Conservation (phyloP, 106 monocot species). For the Dendrobium nobile region DNA sequence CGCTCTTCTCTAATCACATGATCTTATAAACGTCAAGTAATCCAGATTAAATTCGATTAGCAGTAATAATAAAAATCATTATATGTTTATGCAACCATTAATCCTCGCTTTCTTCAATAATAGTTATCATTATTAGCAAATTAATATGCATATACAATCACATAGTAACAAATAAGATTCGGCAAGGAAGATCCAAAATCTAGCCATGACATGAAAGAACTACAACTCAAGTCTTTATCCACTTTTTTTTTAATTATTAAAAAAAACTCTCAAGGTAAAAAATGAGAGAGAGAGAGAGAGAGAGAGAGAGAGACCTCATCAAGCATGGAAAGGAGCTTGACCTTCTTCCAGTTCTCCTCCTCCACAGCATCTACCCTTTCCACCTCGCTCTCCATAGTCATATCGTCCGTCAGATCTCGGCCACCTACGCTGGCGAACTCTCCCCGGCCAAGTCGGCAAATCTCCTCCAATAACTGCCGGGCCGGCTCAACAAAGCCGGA, state of each 20-base stretch:
- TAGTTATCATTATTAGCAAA: background rate
- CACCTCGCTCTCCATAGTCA: background rate
- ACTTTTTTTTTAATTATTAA: background rate
- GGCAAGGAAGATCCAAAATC: background rate
- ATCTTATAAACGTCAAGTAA: background rate
- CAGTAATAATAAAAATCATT: too few relatives aligned
- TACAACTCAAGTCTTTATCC: background rate
- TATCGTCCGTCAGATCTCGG: background rate
- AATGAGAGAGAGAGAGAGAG: background rate
- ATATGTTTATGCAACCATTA: too few relatives aligned
- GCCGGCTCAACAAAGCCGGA: conserved; percentile 67
- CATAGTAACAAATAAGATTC: background rate
- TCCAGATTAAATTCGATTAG: background rate
- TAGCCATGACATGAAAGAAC: conserved; percentile 5
- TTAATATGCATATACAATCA: background rate
- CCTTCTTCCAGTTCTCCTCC: conserved; percentile 50
- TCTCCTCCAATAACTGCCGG: conserved; percentile 64
- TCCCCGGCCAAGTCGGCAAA: conserved; percentile 28
- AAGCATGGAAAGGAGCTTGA: conserved; percentile 69
- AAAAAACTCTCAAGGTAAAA: background rate
- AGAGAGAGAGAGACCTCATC: conserved; percentile 50
- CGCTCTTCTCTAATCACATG: background rate
- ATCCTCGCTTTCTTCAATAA: too few relatives aligned
- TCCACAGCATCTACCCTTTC: background rate
- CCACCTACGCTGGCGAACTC: background rate